Evolutionary conservation across 306 rosid genomes (phyloP), one percentile per base, ranked within the genome.

Genomic region (Citrullus mucosospermus): DNA sequence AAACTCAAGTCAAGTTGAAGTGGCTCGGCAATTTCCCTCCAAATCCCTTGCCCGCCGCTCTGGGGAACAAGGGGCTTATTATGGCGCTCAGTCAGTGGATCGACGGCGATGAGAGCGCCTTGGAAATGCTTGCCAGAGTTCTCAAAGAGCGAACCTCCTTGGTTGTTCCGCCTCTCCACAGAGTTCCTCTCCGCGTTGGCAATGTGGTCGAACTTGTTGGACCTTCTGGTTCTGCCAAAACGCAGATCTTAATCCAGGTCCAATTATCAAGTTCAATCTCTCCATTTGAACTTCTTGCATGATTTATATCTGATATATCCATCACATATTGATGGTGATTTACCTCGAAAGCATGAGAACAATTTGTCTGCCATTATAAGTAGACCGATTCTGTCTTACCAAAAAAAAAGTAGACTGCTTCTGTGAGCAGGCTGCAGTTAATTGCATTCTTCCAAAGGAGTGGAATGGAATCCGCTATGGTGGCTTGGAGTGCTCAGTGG

Each of bases 171-270:
- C 96, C 97, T 7, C 96, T 93, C 75, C 90, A 93, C 55, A 83
- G 90, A 58, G 89, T 93, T 65, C 92, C 98, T 71, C 90, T 93
- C 48, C 91, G 97, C 73, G 81, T 80, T 50, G 92, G 98, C 36
- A 93, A 93, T 61, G 96, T 93, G n/a, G 75, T 93, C 13, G 98
- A 93, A 85, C 78, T 93, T 57, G 84, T 86, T 73, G 98, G 98
- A 1, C 93, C 98, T 59, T 88, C 97, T 16, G 84, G 93, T 70
- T 93, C 97, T n/a, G 90, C 92, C 78, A 93, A 90, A 81, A 91
- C 98, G 28, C 96, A 85, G 12, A 85, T 91, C 63, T 82, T 93
- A 62, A 91, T 89, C 59, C 90, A 91, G 88, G 90, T 89, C 28
- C 46, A 14, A 39, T 41, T 68, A 18, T 68, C 55, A 8, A 16